These are phyloP conservation scores for Saccharomycopsis hybrid DNA, from an alignment of 1,139 yeast genomes.

Conservation along the genomic window DNA sequence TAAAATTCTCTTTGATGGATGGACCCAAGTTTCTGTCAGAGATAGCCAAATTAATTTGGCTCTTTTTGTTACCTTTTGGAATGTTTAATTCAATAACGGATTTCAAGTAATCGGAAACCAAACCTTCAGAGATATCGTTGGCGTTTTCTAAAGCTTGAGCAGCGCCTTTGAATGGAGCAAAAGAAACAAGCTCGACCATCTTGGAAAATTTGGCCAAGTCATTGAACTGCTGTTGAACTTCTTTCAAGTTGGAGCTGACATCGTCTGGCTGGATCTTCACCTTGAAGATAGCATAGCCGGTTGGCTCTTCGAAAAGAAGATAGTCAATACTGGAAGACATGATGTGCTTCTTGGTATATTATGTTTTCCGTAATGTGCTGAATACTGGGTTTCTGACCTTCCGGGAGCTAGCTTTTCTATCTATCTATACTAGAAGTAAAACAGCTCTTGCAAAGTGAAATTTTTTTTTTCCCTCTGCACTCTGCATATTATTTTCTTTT, in stretches of 20 bases:
- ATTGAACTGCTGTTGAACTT: slow-evolving; percentile 86
- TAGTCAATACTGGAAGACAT: slow-evolving; percentile 41
- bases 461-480: too few species aligned
- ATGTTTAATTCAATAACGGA: slow-evolving; percentile 83
- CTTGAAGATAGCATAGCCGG: slow-evolving; percentile 96
- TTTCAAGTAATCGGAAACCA: slow-evolving; percentile 87
- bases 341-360: too few species aligned
- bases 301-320: slow-evolving; percentile 95
- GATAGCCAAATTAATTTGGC: slow-evolving; percentile 68
- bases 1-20: slow-evolving; percentile 85
- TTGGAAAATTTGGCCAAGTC: slow-evolving; percentile 89
- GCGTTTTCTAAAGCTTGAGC: slow-evolving; percentile 99
- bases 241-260: slow-evolving; percentile 83
- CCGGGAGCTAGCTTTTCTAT: too few species aligned
- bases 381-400: too few species aligned
- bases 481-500: too few species aligned
- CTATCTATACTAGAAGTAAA: too few species aligned
- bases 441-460: too few species aligned
- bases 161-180: slow-evolving; percentile 98
- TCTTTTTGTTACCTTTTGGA: slow-evolving; percentile 68
- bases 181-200: slow-evolving; percentile 86
- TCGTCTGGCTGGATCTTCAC: slow-evolving; percentile 93
- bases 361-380: too few species aligned
- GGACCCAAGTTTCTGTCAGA: slow-evolving; percentile 97
- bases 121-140: slow-evolving; percentile 95